Conservation (phyloP, 371 early-diverging fungal species). For the Apophysomyces ossiformis region DNA sequence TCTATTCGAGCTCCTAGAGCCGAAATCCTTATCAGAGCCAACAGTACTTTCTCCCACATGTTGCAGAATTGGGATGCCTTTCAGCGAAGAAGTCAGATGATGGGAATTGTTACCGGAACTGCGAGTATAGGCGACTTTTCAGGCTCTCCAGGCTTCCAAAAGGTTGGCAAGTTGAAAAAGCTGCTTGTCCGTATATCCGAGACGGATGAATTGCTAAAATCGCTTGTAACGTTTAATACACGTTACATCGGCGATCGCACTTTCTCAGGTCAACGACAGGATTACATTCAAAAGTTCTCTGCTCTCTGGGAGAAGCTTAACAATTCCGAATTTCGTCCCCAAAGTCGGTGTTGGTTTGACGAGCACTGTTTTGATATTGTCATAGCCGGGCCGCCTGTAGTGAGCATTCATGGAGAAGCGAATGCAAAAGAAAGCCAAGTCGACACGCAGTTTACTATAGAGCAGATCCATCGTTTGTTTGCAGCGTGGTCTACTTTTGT, state of each 20-base stretch:
- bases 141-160: constrained; percentile 61
- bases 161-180: constrained; percentile 67
- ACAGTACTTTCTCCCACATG: constrained; percentile 40
- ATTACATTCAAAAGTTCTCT: constrained; percentile 29
- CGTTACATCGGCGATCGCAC: neutral
- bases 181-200: constrained; percentile 69
- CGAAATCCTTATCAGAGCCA: constrained; percentile 40
- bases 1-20: constrained; percentile 34
- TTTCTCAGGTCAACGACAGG: neutral
- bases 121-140: constrained; percentile 40
- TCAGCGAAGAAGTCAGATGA: constrained; percentile 46
- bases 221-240: constrained; percentile 26
- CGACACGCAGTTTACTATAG: neutral
- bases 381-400: neutral
- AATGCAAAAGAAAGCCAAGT: neutral
- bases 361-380: constrained; percentile 46
- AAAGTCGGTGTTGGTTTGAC: constrained; percentile 59
- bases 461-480: neutral
- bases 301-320: constrained; percentile 42
- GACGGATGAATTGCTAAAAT: constrained; percentile 69
- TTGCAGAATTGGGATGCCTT: constrained; percentile 48
- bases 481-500: constrained; percentile 15
- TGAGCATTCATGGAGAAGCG: neutral
- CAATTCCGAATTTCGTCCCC: constrained; percentile 31
- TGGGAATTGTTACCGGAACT: constrained; percentile 39